Conservation (phyloP, 1,139 yeast species). For the Candida freyschussii region DNA sequence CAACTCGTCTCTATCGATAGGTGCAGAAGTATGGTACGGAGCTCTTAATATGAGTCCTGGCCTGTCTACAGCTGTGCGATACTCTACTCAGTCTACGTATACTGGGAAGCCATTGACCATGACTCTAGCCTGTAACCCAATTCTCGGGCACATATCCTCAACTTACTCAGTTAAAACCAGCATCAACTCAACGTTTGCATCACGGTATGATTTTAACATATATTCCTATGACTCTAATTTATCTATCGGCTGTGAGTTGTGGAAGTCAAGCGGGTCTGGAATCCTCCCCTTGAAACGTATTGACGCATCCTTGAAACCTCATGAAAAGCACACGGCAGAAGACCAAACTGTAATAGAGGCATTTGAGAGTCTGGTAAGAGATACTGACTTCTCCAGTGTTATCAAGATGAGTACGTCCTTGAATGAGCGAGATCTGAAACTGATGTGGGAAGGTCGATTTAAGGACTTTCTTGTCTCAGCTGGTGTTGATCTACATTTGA, state of each 20-base stretch:
- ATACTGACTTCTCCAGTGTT: conserved; percentile 62
- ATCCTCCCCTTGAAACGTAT: conserved; percentile 26
- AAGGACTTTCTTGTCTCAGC: conserved; percentile 76
- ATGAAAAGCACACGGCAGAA: conserved; percentile 26
- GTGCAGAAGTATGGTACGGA: conserved; percentile 90
- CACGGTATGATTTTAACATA: conserved; percentile 83
- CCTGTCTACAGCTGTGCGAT: conserved; percentile 75
- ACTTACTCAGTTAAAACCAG: conserved; percentile 85
- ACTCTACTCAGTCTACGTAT: conserved; percentile 79
- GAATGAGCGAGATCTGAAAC: conserved; percentile 52
- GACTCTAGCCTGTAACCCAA: conserved; percentile 84
- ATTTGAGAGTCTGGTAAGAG: conserved; percentile 48
- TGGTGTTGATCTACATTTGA: conserved; percentile 47
- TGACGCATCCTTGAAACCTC: conserved; percentile 28
- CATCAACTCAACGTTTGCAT: conserved; percentile 70
- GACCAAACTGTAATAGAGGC: conserved; percentile 46
- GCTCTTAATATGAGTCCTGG: conserved; percentile 81
- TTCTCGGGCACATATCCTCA: conserved; percentile 85
- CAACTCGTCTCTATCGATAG: conserved; percentile 53
- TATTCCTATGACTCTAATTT: conserved; percentile 88
- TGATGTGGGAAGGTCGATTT: conserved; percentile 86
- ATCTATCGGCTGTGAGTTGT: conserved; percentile 81
- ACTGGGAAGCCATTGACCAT: conserved; percentile 87
- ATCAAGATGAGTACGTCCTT: conserved; percentile 71
- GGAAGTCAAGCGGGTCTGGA: conserved; percentile 35